phyloP scores from a whole-genome alignment of 208 protist genomes.

The Angomonas desouzai region DNA sequence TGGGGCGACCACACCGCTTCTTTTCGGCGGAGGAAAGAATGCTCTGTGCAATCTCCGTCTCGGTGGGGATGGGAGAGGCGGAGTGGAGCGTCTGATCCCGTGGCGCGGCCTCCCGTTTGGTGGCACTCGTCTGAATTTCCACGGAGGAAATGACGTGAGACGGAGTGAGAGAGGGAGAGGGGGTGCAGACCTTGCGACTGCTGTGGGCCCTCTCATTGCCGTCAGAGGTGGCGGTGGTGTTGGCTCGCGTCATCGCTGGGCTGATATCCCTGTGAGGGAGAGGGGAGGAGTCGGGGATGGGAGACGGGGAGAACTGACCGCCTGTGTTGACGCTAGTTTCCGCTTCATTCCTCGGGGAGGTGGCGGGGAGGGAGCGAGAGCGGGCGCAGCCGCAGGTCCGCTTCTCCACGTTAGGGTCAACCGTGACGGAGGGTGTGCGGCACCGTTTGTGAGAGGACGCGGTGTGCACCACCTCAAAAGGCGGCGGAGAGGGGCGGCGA shows the following conservation, averaged over 20 bases:
- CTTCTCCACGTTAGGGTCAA: constrained; percentile 8
- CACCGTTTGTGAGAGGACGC: constrained; percentile 3
- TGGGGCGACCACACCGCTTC: constrained; percentile 24
- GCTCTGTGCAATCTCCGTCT: constrained; percentile 6
- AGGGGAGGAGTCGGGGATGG: background rate
- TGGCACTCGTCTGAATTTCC: background rate
- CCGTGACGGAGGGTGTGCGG: constrained; percentile 2
- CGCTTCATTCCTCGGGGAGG: background rate
- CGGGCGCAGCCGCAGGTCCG: constrained; percentile 21
- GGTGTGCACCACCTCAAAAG: background rate
- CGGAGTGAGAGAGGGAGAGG: constrained; percentile 5
- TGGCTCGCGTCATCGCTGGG: background rate
- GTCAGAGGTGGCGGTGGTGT: background rate
- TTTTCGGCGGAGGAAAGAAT: constrained; percentile 20
- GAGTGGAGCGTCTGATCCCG: background rate
- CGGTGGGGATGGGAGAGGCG: background rate
- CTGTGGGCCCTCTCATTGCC: background rate
- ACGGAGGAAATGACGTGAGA: constrained; percentile 1
- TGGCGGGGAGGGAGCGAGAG: constrained; percentile 2
- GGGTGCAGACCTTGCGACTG: constrained; percentile 1
- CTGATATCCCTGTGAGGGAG: background rate
- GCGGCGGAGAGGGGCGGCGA: constrained; percentile 6
- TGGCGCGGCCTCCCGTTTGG: background rate
- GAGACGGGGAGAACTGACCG: background rate
- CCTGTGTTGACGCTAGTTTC: background rate